Conservation (phyloP, 345 rosid species). For the Xanthoceras sorbifolium region DNA sequence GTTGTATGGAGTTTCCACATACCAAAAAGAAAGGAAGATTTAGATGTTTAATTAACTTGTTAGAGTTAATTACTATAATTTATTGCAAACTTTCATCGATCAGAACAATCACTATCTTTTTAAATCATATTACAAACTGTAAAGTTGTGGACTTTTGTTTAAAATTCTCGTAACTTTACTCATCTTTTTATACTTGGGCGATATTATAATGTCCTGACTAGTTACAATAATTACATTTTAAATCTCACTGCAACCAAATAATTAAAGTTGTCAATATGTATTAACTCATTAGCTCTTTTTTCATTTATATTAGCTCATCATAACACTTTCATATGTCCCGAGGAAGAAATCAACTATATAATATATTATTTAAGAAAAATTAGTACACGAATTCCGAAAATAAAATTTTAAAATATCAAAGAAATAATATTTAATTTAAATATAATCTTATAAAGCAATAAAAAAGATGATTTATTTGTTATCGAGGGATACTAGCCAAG, state of each 20-base stretch:
- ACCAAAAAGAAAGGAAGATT: background rate
- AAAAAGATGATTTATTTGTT: no score
- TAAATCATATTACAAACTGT: slow-evolving; percentile 24
- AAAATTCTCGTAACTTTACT: slow-evolving; percentile 20
- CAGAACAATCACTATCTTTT: background rate
- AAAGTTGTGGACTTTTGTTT: slow-evolving; percentile 22
- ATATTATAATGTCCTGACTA: slow-evolving; percentile 17
- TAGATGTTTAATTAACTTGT: background rate
- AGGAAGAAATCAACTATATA: no score
- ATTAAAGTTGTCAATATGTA: slow-evolving; percentile 8
- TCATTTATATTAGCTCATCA: background rate
- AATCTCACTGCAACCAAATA: slow-evolving; percentile 5
- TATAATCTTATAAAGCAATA: no score
- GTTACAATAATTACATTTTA: background rate
- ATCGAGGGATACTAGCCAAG: no score
- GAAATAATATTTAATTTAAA: no score
- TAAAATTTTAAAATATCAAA: background rate
- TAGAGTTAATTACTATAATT: background rate
- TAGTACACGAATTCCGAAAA: no score
- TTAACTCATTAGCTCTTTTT: background rate
- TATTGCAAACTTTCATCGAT: slow-evolving; percentile 7
- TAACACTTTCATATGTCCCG: no score
- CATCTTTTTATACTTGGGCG: slow-evolving; percentile 14
- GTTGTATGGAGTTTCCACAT: background rate
- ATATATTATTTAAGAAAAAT: no score